Conservation (phyloP, 2,329 filamentous ascomycete species). For the Septoria linicola region DNA sequence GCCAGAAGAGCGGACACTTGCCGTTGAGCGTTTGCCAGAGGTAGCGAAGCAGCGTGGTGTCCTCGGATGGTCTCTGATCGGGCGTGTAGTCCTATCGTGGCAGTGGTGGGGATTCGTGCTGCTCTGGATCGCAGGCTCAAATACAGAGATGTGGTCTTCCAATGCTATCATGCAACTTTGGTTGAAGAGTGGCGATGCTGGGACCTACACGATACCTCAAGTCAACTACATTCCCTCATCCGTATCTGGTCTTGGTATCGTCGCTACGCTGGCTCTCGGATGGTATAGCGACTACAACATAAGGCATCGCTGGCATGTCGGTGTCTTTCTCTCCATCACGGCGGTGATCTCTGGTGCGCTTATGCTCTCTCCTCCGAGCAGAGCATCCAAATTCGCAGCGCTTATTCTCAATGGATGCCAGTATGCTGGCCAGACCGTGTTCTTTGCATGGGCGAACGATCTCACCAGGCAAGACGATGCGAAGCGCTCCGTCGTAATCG, state of each 20-base stretch:
- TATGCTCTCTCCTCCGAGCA: slow-evolving; percentile 26
- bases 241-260: slow-evolving; percentile 29
- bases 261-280: slow-evolving; percentile 30
- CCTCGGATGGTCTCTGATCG: slow-evolving; percentile 28
- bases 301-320: slow-evolving; percentile 29
- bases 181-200: slow-evolving; percentile 23
- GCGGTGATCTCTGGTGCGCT: slow-evolving; percentile 30
- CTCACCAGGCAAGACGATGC: slow-evolving; percentile 29
- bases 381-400: slow-evolving; percentile 29
- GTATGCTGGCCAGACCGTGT: slow-evolving; percentile 31
- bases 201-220: slow-evolving; percentile 27
- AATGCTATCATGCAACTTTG: slow-evolving; percentile 34
- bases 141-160: slow-evolving; percentile 32
- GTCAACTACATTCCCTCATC: slow-evolving; percentile 32
- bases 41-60: slow-evolving; percentile 27
- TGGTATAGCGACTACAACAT: slow-evolving; percentile 33
- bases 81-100: slow-evolving; percentile 29
- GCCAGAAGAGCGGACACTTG: slow-evolving; percentile 24
- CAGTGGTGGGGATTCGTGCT: slow-evolving; percentile 34
- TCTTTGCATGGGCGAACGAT: slow-evolving; percentile 34
- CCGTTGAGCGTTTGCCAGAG: slow-evolving; percentile 29
- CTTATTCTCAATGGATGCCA: slow-evolving; percentile 31
- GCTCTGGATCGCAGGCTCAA: slow-evolving; percentile 32
- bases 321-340: slow-evolving; percentile 31
- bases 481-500: slow-evolving; percentile 29